Percentiles rank a stretch among this genome's conserved stretches.
Evolutionary conservation across 108 stramenopile genomes (phyloP).

Genomic region (Schizochytrium sp.): DNA sequence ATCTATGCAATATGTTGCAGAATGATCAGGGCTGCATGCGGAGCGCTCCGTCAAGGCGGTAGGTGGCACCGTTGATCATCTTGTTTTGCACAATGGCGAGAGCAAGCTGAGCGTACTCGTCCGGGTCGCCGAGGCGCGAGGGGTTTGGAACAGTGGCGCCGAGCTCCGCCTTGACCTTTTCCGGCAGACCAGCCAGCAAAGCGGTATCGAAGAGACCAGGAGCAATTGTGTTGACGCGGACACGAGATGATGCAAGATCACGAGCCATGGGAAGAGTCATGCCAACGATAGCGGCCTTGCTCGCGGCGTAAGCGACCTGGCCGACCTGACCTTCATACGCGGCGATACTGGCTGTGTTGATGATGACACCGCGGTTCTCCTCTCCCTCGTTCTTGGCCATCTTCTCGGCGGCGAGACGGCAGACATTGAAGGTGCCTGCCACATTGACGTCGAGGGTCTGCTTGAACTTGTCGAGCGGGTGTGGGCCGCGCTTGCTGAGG

Average conservation of each 20-base stretch:
- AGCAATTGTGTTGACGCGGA: constrained; percentile 82
- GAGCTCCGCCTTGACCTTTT: constrained; percentile 63
- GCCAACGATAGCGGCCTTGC: constrained; percentile 78
- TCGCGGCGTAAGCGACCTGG: constrained; percentile 79
- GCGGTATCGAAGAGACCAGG: constrained; percentile 87
- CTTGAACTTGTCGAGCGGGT: constrained; percentile 40
- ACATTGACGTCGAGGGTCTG: constrained; percentile 72
- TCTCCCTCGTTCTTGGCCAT: constrained; percentile 53
- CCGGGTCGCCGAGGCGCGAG: constrained; percentile 50
- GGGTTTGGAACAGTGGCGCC: constrained; percentile 77
- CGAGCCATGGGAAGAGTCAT: constrained; percentile 75
- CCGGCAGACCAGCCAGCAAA: constrained; percentile 73
- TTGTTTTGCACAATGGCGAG: constrained; percentile 42
- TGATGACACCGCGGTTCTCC: constrained; percentile 69
- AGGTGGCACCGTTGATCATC: constrained; percentile 63
- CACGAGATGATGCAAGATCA: constrained; percentile 67
- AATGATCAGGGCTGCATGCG: constrained; percentile 65
- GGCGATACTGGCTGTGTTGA: constrained; percentile 87
- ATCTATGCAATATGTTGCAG: too few relatives aligned
- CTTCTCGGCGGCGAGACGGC: constrained; percentile 72
- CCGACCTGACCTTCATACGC: constrained; percentile 88
- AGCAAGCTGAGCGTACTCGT: constrained; percentile 46
- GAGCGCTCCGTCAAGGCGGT: constrained; percentile 81
- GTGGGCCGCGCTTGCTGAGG: constrained; percentile 54
- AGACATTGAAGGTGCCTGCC: constrained; percentile 86